Conservation (phyloP, 1,139 yeast genomes). For the Scheffersomyces segobiensis region DNA sequence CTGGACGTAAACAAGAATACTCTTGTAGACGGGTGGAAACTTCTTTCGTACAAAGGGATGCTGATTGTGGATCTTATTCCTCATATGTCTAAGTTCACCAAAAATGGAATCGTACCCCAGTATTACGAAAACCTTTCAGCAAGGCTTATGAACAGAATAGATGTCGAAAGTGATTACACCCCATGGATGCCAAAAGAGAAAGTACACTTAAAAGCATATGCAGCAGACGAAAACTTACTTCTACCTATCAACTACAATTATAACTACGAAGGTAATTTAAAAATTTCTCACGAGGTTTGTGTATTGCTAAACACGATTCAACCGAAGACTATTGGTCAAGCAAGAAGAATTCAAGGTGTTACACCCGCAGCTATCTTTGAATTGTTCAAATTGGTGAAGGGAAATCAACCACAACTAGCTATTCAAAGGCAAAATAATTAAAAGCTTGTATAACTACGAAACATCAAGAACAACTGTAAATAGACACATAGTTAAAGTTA, state of each 20-base stretch:
- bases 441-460: not conserved
- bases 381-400: constrained; percentile 49
- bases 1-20: constrained; percentile 32
- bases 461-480: constrained; percentile 5
- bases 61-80: constrained; percentile 32
- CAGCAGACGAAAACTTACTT: constrained; percentile 73
- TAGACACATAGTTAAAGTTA: constrained; percentile 2
- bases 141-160: constrained; percentile 60
- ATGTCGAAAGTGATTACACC: constrained; percentile 79
- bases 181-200: constrained; percentile 78
- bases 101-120: constrained; percentile 16
- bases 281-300: constrained; percentile 75
- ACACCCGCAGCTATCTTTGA: constrained; percentile 85
- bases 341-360: constrained; percentile 89
- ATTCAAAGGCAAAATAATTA: constrained; percentile 4
- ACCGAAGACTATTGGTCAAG: constrained; percentile 92
- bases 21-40: constrained; percentile 46
- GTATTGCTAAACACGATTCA: constrained; percentile 68
- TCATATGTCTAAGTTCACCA: constrained; percentile 23
- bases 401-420: constrained; percentile 23
- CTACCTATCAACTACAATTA: constrained; percentile 72
- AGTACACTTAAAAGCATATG: constrained; percentile 71
- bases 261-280: constrained; percentile 44
- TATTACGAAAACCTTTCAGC: constrained; percentile 36
- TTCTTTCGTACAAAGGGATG: constrained; percentile 42